Evolutionary conservation across 345 rosid species (phyloP).

Genomic region (Rubroshorea leprosula): DNA sequence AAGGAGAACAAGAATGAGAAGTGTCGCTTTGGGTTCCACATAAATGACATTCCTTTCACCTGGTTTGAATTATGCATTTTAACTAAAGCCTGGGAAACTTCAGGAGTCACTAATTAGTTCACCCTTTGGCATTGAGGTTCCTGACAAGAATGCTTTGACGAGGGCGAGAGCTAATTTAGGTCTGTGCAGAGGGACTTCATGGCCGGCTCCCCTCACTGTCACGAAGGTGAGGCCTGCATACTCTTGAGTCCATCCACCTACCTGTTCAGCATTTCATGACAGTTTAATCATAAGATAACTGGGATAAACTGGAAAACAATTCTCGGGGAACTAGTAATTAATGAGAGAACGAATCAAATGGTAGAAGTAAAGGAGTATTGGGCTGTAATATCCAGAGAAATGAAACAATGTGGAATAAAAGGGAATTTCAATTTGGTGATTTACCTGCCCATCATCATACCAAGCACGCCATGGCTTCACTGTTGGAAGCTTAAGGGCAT

Average conservation of each 20-base stretch:
- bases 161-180: conserved; percentile 72
- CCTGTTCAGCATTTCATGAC: conserved; percentile 51
- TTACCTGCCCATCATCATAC: conserved; percentile 86
- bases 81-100: too few species aligned
- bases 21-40: too few species aligned
- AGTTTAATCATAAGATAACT: not conserved
- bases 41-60: too few species aligned
- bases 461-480: conserved; percentile 63
- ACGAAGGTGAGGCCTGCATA: conserved; percentile 77
- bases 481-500: conserved; percentile 70
- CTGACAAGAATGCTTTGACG: conserved; percentile 68
- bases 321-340: too few species aligned
- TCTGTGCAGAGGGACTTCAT: conserved; percentile 86
- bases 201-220: conserved; percentile 87
- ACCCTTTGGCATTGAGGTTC: conserved; percentile 43
- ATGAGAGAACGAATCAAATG: too few species aligned
- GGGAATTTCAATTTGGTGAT: not conserved
- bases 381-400: not conserved
- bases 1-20: too few species aligned
- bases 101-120: conserved; percentile 31
- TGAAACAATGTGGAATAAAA: not conserved
- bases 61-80: too few species aligned
- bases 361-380: not conserved
- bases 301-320: not conserved
- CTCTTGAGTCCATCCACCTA: conserved; percentile 94